Percentiles rank a stretch among this genome's conserved stretches.
Conservation (phyloP, 257 asterid genomes). For the Solanum sejunctum region DNA sequence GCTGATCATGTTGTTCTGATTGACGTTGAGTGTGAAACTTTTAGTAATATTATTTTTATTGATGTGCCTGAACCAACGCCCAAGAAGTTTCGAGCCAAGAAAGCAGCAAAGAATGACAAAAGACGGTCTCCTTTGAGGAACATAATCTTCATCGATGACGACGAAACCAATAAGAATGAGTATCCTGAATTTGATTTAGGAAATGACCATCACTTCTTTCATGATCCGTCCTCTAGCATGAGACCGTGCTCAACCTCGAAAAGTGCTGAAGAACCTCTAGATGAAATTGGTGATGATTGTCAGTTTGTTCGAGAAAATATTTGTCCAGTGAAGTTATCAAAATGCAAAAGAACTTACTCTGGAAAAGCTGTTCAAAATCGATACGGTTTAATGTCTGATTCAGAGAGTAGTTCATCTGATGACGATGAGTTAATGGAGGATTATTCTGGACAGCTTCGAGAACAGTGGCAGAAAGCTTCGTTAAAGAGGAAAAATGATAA, state of each 20-base stretch:
- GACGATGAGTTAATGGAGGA: slow-evolving; percentile 65
- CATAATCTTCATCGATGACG: slow-evolving; percentile 75
- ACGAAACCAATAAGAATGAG: slow-evolving; percentile 25
- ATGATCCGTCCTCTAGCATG: slow-evolving; percentile 35
- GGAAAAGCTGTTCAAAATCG: slow-evolving; percentile 37
- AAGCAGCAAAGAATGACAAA: slow-evolving; percentile 7
- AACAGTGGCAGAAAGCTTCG: slow-evolving; percentile 78
- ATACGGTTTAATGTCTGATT: slow-evolving; percentile 36
- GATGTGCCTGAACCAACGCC: slow-evolving; percentile 48
- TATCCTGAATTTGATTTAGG: slow-evolving; percentile 9
- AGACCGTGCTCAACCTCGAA: slow-evolving; percentile 10
- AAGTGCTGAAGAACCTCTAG: slow-evolving; percentile 9
- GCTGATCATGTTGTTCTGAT: slow-evolving; percentile 38
- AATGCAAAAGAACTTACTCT: slow-evolving; percentile 86
- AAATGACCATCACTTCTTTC: slow-evolving; percentile 4
- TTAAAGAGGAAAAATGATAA: slow-evolving; percentile 34
- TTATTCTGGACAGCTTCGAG: slow-evolving; percentile 47
- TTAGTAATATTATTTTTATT: slow-evolving; percentile 36
- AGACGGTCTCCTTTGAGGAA: slow-evolving; percentile 6
- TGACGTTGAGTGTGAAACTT: slow-evolving; percentile 45
- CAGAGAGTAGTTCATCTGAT: slow-evolving; percentile 36
- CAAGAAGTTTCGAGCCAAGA: slow-evolving; percentile 19
- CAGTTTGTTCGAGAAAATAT: slow-evolving; percentile 33
- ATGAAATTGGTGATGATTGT: slow-evolving; percentile 23
- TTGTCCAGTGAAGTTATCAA: slow-evolving; percentile 68